These are phyloP conservation scores for Phytophthora vignae DNA, from an alignment of 352 stramenopile genomes.

Conservation along the genomic window DNA sequence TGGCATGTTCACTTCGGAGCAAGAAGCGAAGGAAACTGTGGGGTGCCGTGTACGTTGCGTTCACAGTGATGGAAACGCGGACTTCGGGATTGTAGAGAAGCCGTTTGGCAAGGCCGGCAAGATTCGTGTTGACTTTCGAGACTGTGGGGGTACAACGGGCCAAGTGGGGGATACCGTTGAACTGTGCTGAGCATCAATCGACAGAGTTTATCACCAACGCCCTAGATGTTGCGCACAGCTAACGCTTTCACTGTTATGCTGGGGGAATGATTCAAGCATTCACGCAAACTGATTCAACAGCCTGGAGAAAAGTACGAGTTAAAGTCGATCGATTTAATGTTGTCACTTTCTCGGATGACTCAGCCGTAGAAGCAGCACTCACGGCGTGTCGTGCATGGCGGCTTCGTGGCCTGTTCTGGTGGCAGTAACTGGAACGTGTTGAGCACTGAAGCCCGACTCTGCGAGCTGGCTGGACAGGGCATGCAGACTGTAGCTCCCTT, in stretches of 20 bases:
- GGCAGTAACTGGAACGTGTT: constrained; percentile 31
- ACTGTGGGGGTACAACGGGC: constrained; percentile 52
- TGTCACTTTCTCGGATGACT: no score
- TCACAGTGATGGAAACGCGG: constrained; percentile 1
- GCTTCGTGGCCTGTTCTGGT: constrained; percentile 14
- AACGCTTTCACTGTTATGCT: not conserved
- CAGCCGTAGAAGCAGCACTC: constrained; percentile 63
- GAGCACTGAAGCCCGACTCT: constrained; percentile 32
- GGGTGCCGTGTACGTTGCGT: constrained; percentile 34
- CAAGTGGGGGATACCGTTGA: constrained; percentile 53
- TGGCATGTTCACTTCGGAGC: constrained; percentile 60
- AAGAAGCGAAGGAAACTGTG: constrained; percentile 47
- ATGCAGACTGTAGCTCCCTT: constrained; percentile 57
- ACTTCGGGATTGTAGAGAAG: constrained; percentile 69
- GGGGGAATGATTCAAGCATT: no score
- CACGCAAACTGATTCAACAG: no score
- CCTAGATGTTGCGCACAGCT: not conserved
- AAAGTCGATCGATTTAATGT: no score
- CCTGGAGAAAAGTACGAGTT: no score
- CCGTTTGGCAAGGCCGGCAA: constrained; percentile 84
- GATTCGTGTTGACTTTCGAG: constrained; percentile 61
- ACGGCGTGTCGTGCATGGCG: constrained; percentile 44
- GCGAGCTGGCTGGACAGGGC: constrained; percentile 40
- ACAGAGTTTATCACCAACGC: no score
- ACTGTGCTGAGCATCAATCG: constrained; percentile 22